Evolutionary conservation across 176 grass and related monocot genomes (phyloP), one percentile per base, ranked within the genome.

Genomic region (Oryza meyeriana): DNA sequence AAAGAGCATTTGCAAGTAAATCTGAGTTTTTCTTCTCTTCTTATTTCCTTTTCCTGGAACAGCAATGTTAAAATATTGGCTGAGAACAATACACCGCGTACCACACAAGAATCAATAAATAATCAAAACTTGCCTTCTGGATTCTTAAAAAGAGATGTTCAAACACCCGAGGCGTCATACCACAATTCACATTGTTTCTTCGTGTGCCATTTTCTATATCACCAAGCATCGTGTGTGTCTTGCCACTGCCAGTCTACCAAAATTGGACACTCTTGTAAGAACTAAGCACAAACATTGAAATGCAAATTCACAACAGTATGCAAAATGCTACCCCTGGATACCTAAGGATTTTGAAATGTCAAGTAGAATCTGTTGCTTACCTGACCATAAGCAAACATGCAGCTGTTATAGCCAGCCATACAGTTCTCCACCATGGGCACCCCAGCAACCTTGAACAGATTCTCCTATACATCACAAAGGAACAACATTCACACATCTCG

Each of bases 1-100:
- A 98, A 98, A 26, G 96, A 98, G 75, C 96, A 98, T 88, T 90
- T 95, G 82, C 96, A 98, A 40, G 93, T 93, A 79, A 98, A 98
- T 61, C 79, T 88, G 73, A 98, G 76, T 69, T 98, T 98, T 81
- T 94, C 95, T 16, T 94, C 92, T 91, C 85, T 87, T 59, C 90
- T 87, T 68, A 81, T 83, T 73, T 98, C 95, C 67, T 91, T 98
- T 79, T 98, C 95, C 95, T 94, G 88, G 81, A 72, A 74, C 28
- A 84, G 27, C 40, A 78, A 78, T 75, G 14, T 34, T 28, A 69
- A 50, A 45, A 61, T 64, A 25, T 84, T 65, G 64, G 57, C 22
- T 71, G 38, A 83, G 66, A 76, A 42, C 44, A 64, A 12, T 8
- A 84, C 12, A 29, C 1, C 42, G 66, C 72, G 29, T 61, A 38